Evolutionary conservation across 2,329 filamentous ascomycete genomes (phyloP), one percentile per base, ranked within the genome.

Genomic region (Monosporascus sp.): DNA sequence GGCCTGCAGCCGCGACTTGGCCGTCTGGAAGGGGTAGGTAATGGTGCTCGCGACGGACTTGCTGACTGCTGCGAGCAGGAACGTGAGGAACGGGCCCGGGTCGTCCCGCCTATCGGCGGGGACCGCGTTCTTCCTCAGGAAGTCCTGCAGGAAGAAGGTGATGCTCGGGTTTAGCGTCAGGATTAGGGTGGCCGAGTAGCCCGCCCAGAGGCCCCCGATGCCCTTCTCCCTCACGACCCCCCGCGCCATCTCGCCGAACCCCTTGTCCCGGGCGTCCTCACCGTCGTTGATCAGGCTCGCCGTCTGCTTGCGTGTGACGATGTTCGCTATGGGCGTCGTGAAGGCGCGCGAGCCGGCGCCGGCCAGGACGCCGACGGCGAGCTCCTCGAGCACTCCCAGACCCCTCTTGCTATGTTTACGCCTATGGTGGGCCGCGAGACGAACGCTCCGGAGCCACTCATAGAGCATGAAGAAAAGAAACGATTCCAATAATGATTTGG

Each of bases 401-500:
- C 58, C 53, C 37, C 58, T 36, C 36, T 49, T 50, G 17, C 37
- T 42, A 34, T 51, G 49, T 17, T 51, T 47, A 3, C 53, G 20
- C 6, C 62, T 53, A 49, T 70, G 53, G 15, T 69, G 38, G 17
- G 49, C 38, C 18, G 52, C 34, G 25, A 53, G 42, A 18, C 58
- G 59, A 11, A 57, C 27, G 41, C 56, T 48, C 24, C 70, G 67
- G 51, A 75, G 64, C 61, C 72, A 73, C 57, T 78, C 88, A 71
- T 96, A 95, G 54, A 89, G 86, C 18, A 93, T 78, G 72, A 95
- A 95, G 75, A 95, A 95, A 49, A 95, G 76, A 66, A 94, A 93
- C 52, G 86, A 89, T 72, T 94, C 90, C 31, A 83, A 78, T 22
- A 85, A 76, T 24, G 82, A 84, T 68, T 88, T 90, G 62, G 74